A percentile compares a stretch with the other conserved stretches of the same genome.
phyloP scores from a whole-genome alignment of 305 asterid genomes.

The Fraxinus greggii region DNA sequence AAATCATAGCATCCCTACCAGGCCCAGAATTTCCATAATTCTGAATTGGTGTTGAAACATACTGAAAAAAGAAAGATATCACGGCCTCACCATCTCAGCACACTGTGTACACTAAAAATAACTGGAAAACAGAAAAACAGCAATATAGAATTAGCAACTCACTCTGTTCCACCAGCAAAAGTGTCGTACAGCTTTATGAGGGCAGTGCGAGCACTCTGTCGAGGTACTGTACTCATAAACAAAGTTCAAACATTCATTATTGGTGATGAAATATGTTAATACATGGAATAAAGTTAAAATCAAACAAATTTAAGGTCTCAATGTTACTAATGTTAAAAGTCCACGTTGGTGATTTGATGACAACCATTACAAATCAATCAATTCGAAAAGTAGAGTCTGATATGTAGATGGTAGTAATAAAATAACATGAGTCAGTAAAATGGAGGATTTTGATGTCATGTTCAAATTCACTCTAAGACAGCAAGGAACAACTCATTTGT shows the following conservation, averaged over 20 bases:
- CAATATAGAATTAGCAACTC: constrained; percentile 32
- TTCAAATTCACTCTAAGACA: not conserved
- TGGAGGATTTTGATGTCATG: not conserved
- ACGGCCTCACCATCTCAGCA: constrained; percentile 15
- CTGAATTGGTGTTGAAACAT: constrained; percentile 77
- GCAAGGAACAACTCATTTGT: not conserved
- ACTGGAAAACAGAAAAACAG: not conserved
- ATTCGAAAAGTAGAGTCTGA: constrained; percentile 7
- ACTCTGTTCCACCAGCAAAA: constrained; percentile 97
- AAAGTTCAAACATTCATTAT: constrained; percentile 20
- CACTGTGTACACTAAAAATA: constrained; percentile 5
- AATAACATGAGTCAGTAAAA: not conserved
- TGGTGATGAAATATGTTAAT: not conserved
- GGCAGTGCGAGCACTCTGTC: constrained; percentile 61
- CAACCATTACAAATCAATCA: not conserved
- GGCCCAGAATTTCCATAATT: constrained; percentile 43
- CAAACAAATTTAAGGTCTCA: constrained; percentile 4
- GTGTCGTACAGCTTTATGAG: constrained; percentile 73
- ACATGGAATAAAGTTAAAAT: constrained; percentile 11
- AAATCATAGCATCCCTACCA: constrained; percentile 73
- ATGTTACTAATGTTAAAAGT: constrained; percentile 10
- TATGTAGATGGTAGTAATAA: constrained; percentile 7
- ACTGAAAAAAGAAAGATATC: constrained; percentile 38
- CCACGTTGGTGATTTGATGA: constrained; percentile 8
- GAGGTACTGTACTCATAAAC: constrained; percentile 46